Evolutionary conservation across 176 grass and related monocot species (phyloP).

Genomic region (Lolium multiflorum): DNA sequence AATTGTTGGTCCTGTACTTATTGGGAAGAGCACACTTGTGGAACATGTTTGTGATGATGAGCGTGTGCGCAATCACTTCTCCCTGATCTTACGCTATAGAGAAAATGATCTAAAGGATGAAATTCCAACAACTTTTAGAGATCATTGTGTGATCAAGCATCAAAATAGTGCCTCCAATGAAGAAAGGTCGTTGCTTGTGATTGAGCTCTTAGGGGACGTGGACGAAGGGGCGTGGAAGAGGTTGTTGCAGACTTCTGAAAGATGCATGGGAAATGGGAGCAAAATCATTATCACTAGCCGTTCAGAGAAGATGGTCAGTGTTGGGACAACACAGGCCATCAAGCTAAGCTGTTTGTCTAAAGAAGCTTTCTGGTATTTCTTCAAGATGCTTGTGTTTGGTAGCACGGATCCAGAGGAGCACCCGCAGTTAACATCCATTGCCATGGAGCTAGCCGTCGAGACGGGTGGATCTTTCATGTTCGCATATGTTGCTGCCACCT

Average conservation of each 20-base stretch:
- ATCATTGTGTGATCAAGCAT: background rate
- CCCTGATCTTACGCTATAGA: background rate
- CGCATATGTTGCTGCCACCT: background rate
- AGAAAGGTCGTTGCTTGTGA: constrained; percentile 8
- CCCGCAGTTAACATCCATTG: constrained; percentile 12
- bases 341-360: background rate
- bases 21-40: constrained; percentile 5
- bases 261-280: background rate
- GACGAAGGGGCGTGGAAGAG: constrained; percentile 9
- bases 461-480: background rate
- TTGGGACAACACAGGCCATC: background rate
- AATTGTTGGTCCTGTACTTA: background rate
- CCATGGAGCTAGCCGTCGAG: constrained; percentile 4
- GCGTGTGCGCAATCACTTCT: background rate
- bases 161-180: background rate
- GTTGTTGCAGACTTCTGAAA: background rate
- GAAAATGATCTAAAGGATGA: background rate
- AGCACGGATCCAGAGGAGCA: background rate
- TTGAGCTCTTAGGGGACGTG: background rate
- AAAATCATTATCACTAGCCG: constrained; percentile 8
- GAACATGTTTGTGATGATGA: background rate
- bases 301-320: background rate
- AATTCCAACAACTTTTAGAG: fast-evolving
- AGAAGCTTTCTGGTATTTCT: constrained; percentile 31
- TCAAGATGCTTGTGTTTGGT: constrained; percentile 30